A percentile compares a stretch with the other conserved stretches of the same genome.
phyloP scores from a whole-genome alignment of 2,329 filamentous ascomycete species.

The Colletotrichum viniferum region DNA sequence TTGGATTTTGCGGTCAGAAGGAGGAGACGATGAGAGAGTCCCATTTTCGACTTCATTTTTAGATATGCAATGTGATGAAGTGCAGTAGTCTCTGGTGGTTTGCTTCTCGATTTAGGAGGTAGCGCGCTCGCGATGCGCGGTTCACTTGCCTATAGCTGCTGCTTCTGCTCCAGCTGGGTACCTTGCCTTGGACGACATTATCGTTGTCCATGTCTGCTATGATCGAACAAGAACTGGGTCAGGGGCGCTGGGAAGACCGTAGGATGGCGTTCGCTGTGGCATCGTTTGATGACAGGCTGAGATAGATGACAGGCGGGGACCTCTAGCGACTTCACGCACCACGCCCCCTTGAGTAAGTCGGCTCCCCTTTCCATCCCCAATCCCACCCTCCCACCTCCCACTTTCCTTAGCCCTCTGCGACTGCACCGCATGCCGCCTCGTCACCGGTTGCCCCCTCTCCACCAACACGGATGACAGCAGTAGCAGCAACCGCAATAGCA shows the following conservation, averaged over 20 bases:
- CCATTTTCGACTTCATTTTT: constrained; percentile 5
- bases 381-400: constrained; percentile 3
- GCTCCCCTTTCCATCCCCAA: not conserved
- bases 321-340: not conserved
- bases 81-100: not conserved
- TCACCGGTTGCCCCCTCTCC: not conserved
- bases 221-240: not conserved
- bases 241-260: not conserved
- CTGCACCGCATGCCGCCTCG: not conserved
- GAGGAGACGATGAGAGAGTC: not conserved
- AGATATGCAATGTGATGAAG: not conserved
- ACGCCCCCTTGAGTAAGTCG: not conserved
- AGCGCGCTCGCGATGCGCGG: not conserved
- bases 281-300: constrained; percentile 16
- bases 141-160: not conserved
- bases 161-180: not conserved
- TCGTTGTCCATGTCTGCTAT: not conserved
- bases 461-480: not conserved
- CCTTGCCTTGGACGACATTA: not conserved
- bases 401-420: not conserved
- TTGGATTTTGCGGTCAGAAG: not conserved
- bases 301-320: constrained; percentile 16
- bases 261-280: not conserved
- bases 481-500: not conserved
- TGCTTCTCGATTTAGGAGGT: not conserved